A percentile compares a stretch with the other conserved stretches of the same genome.
phyloP scores from a whole-genome alignment of 768 basidiomycete genomes.

The Rhodotorula sphaerocarpa region DNA sequence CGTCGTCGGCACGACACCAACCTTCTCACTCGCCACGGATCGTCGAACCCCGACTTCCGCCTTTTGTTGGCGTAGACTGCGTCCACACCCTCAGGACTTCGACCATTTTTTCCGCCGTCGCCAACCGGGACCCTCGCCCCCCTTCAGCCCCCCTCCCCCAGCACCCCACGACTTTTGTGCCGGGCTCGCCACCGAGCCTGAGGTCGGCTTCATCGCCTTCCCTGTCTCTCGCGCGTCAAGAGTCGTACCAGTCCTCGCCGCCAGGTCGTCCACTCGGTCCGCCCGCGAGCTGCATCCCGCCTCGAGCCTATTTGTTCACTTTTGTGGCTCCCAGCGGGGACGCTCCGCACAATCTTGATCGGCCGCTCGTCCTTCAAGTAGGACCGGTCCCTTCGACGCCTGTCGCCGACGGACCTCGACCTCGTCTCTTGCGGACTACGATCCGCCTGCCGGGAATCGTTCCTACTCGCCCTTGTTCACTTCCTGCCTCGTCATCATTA shows the following conservation, averaged over 20 bases:
- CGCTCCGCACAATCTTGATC: no score
- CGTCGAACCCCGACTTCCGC: neutral
- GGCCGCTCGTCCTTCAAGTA: no score
- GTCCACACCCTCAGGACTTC: constrained; percentile 4
- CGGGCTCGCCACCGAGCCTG: neutral
- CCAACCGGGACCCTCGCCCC: neutral
- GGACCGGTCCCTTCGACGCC: neutral
- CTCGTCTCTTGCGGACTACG: neutral
- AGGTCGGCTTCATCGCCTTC: no score
- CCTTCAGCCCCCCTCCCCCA: neutral
- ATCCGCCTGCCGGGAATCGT: no score
- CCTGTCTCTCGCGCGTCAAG: no score
- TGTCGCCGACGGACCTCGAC: neutral
- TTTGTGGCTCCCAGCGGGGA: constrained; percentile 1
- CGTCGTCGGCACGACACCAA: no score
- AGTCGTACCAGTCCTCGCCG: no score
- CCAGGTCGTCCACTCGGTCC: no score
- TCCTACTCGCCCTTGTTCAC: neutral
- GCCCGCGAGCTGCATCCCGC: no score
- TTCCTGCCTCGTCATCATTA: neutral
- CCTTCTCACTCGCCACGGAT: neutral
- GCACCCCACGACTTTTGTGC: neutral
- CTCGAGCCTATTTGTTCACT: constrained; percentile 1
- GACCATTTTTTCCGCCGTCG: neutral
- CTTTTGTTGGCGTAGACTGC: constrained; percentile 10